phyloP scores from a whole-genome alignment of 441 rosid species.

The Mallotus repandus region DNA sequence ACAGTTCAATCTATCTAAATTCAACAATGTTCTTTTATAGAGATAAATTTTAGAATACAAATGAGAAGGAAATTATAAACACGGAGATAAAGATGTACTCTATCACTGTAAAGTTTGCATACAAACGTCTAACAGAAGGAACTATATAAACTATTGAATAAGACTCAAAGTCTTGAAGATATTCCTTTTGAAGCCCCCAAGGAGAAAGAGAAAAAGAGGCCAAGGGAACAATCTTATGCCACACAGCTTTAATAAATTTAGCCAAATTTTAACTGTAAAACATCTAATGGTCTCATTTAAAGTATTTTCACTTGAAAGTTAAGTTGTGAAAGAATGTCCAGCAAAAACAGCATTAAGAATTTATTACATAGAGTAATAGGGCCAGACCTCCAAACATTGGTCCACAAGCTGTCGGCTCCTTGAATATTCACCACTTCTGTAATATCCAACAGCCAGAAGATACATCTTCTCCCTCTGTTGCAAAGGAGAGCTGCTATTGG shows the following conservation, averaged over 20 bases:
- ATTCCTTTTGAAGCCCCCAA: neutral
- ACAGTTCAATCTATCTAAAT: neutral
- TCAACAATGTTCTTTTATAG: neutral
- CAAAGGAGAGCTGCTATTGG: conserved; percentile 51
- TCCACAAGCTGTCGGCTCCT: conserved; percentile 83
- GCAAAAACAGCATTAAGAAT: no score
- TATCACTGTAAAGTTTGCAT: neutral
- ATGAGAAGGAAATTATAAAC: neutral
- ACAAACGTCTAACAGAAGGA: neutral
- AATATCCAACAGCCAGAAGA: conserved; percentile 91
- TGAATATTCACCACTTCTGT: conserved; percentile 69
- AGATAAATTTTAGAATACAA: neutral
- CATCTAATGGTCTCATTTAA: neutral
- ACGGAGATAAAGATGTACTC: neutral
- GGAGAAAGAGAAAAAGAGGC: neutral
- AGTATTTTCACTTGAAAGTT: neutral
- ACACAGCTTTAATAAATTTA: neutral
- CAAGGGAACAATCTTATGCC: neutral
- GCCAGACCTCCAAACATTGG: conserved; percentile 70
- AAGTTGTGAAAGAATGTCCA: neutral
- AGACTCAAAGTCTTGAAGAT: neutral
- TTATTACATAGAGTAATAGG: neutral
- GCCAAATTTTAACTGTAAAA: neutral
- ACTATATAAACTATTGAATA: neutral
- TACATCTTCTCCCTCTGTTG: conserved; percentile 81